Conservation (phyloP, 2,329 filamentous ascomycete genomes). For the Sporothrix humicola region DNA sequence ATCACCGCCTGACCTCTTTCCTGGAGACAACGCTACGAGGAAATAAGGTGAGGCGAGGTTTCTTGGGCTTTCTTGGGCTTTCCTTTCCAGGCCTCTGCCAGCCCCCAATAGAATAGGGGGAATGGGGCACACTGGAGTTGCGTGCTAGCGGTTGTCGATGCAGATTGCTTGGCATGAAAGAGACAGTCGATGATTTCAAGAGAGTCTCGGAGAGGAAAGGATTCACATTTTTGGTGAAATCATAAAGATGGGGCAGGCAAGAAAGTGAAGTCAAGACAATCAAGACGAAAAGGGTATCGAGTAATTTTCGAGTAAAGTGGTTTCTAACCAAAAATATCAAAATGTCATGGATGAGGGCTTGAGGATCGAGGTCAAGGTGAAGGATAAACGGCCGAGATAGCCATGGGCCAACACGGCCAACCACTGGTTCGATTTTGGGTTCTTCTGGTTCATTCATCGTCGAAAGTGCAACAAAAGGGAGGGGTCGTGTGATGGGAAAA, state of each 20-base stretch:
- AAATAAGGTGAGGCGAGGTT: constrained; percentile 9
- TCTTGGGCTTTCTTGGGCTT: background rate
- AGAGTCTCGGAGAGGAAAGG: background rate
- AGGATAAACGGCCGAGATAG: constrained; percentile 6
- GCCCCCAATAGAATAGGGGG: constrained; percentile 14
- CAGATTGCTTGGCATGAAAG: constrained; percentile 18
- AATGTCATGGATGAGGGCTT: background rate
- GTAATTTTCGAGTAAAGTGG: background rate
- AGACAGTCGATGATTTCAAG: background rate
- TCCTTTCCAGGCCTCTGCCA: background rate
- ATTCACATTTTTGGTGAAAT: background rate
- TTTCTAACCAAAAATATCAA: background rate
- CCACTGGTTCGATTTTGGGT: background rate
- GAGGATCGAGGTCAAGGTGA: background rate
- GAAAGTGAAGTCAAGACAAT: background rate
- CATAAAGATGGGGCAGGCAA: background rate
- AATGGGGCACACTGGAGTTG: background rate
- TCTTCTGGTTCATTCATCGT: background rate
- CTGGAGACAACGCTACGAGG: background rate
- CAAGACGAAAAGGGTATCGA: background rate
- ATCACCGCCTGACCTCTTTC: background rate
- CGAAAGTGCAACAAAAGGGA: constrained; percentile 1
- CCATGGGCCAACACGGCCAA: background rate
- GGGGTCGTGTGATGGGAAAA: constrained; percentile 19
- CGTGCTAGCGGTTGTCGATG: constrained; percentile 19